phyloP scores from a whole-genome alignment of 495 filamentous ascomycete species.

The Xylaria intraflava region DNA sequence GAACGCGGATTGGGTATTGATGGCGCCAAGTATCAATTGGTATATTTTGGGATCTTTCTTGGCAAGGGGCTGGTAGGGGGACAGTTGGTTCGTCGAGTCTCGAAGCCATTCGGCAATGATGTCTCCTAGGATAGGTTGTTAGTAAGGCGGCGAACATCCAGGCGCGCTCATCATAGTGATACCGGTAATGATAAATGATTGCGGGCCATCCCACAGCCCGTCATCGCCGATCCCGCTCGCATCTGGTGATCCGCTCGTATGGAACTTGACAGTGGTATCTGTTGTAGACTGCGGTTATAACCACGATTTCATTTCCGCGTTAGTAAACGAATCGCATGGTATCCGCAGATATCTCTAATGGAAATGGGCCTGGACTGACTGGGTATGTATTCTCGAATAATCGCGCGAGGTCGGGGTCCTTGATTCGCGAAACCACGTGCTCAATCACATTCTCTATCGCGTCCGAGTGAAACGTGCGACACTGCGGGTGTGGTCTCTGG shows the following conservation, averaged over 20 bases:
- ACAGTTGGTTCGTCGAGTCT: constrained; percentile 93
- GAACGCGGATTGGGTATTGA: constrained; percentile 93
- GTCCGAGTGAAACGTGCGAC: constrained; percentile 81
- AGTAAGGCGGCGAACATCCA: neutral
- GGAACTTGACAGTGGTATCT: constrained; percentile 75
- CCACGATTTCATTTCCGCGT: constrained; percentile 10
- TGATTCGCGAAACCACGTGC: constrained; percentile 70
- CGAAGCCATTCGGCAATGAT: constrained; percentile 98
- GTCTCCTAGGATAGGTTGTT: constrained; percentile 40
- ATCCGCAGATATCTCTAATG: neutral
- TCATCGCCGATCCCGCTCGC: constrained; percentile 34
- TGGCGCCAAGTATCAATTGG: constrained; percentile 82
- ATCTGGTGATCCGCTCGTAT: constrained; percentile 35
- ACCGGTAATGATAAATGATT: constrained; percentile 96
- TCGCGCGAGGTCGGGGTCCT: constrained; percentile 81
- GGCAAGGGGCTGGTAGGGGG: constrained; percentile 80
- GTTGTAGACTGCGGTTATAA: constrained; percentile 58
- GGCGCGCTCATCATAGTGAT: neutral
- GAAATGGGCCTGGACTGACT: constrained; percentile 13
- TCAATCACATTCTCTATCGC: constrained; percentile 82
- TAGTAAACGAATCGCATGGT: neutral
- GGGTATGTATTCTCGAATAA: constrained; percentile 97
- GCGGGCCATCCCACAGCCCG: constrained; percentile 69
- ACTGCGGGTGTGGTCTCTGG: constrained; percentile 72
- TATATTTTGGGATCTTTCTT: constrained; percentile 68